phyloP scores from a whole-genome alignment of 2,329 filamentous ascomycete species.

The Fusarium siculi region DNA sequence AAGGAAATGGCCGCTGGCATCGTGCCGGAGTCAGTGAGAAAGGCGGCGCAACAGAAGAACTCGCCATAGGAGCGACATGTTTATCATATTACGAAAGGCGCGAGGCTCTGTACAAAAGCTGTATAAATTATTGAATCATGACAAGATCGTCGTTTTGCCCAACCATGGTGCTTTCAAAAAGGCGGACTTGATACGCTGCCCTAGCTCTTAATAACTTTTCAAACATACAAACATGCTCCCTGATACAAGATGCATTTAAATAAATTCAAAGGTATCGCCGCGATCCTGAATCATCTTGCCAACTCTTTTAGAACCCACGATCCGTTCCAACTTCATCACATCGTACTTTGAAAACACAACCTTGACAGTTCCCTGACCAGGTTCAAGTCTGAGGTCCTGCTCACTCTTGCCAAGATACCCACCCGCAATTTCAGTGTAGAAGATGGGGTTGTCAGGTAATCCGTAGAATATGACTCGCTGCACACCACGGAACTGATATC shows the following conservation, averaged over 20 bases:
- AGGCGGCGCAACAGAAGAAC: conserved; percentile 33
- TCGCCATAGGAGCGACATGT: conserved; percentile 37
- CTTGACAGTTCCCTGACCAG: conserved; percentile 68
- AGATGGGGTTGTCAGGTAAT: conserved; percentile 86
- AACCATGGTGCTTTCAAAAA: conserved; percentile 15
- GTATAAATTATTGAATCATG: conserved; percentile 44
- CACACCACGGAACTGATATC: conserved; percentile 85
- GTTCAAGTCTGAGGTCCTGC: conserved; percentile 64
- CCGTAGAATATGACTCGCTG: conserved; percentile 89
- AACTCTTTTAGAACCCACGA: conserved; percentile 84
- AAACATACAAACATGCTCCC: background rate
- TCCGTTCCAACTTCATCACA: conserved; percentile 84
- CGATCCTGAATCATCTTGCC: conserved; percentile 85
- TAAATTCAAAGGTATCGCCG: conserved; percentile 94
- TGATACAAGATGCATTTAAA: conserved; percentile 60
- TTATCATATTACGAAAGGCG: conserved; percentile 33
- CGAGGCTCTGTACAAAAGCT: conserved; percentile 46
- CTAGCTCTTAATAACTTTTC: conserved; percentile 8
- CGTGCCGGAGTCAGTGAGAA: conserved; percentile 43
- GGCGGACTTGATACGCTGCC: background rate
- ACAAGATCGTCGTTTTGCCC: conserved; percentile 17
- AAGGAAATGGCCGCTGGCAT: conserved; percentile 47
- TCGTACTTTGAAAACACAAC: conserved; percentile 90
- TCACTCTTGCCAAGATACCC: conserved; percentile 72
- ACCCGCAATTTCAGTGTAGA: conserved; percentile 81